A percentile compares a stretch with the other conserved stretches of the same genome.
phyloP scores from a whole-genome alignment of 345 rosid species.

The Hibiscus trionum region DNA sequence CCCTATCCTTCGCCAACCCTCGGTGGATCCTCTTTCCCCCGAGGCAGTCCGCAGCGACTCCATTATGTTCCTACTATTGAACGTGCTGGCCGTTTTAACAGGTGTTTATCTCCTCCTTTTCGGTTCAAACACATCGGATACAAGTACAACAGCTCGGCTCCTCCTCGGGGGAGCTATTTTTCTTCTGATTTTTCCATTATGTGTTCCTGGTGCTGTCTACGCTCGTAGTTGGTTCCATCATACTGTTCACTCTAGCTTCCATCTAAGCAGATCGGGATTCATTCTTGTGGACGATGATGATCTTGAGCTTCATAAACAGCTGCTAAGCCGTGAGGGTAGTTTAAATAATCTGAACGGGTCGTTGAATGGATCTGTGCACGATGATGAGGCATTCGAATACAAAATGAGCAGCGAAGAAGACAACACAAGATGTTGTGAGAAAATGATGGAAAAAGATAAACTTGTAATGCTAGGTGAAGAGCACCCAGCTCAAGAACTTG shows the following conservation, averaged over 20 bases:
- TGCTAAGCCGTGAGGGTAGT: slow-evolving; percentile 37
- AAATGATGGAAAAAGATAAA: slow-evolving; percentile 45
- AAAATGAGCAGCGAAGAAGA: slow-evolving; percentile 11
- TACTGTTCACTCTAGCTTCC: slow-evolving; percentile 54
- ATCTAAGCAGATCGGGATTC: slow-evolving; percentile 50
- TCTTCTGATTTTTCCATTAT: slow-evolving; percentile 61
- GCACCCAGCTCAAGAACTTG: slow-evolving; percentile 46
- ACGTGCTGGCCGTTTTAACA: slow-evolving; percentile 57
- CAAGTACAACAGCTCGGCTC: slow-evolving; percentile 31
- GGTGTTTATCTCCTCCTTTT: slow-evolving; percentile 75
- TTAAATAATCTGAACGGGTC: slow-evolving; percentile 24
- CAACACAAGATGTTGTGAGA: slow-evolving; percentile 35
- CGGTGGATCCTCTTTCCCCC: slow-evolving; percentile 62
- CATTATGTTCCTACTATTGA: slow-evolving; percentile 59
- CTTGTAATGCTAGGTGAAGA: slow-evolving; percentile 68
- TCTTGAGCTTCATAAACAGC: slow-evolving; percentile 82
- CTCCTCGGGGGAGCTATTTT: slow-evolving; percentile 69
- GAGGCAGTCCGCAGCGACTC: slow-evolving; percentile 68
- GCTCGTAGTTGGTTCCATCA: slow-evolving; percentile 72
- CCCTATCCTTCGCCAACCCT: slow-evolving; percentile 84
- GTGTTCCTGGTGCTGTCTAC: slow-evolving; percentile 68
- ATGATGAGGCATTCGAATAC: slow-evolving; percentile 15
- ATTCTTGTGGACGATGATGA: slow-evolving; percentile 74
- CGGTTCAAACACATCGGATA: slow-evolving; percentile 33
- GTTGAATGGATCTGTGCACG: not conserved